Evolutionary conservation across 805 yeast genomes (phyloP), one percentile per base, ranked within the genome.

Genomic region (Starmerella potacharoeniae): DNA sequence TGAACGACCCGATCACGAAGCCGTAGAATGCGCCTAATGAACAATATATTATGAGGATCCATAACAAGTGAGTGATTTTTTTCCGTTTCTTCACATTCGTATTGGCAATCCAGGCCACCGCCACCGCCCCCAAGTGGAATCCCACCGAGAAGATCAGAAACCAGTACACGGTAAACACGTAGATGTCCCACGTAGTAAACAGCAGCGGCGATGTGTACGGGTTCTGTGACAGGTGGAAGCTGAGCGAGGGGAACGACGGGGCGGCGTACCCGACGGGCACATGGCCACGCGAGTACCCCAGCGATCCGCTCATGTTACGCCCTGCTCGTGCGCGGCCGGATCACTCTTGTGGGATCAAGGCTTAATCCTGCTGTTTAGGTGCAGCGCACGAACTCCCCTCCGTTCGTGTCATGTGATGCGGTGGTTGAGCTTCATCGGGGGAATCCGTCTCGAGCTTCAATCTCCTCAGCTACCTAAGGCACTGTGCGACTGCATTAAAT

Each of bases 161-260:
- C 97, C 98, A 91, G 62, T 71, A 77, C 9, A 87, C 73, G 0
- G 96, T 86, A 73, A 86, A 91, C 60, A 69, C 70, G 93, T 95
- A 90, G 14, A 91, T 79, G 63, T 88, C 96, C 16, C 66, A 60
- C 1, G 82, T 71, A 62, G 80, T 78, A 70, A 86, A 91, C 5
- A 91, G 76, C 60, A 76, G 80, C 37, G 88, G 76, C 6, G 75
- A 63, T 33, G 71, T 68, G 64, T 73, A 80, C 16, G 64, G 58
- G 14, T 59, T 57, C 1, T 64, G 56, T n/a, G 55, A 48, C 16
- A 60, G 31, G 22, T 52, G 41, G 35, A 65, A 52, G 1, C 71
- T 68, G 34, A 91, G 68, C 3, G 95, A 82, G 5, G 97, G 97
- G 64, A 90, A 91, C 14, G 63, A 54, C 0, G 97, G 97, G 0